Evolutionary conservation across 192 early-diverging fungal species (phyloP).

Genomic region (Backusella luteola): DNA sequence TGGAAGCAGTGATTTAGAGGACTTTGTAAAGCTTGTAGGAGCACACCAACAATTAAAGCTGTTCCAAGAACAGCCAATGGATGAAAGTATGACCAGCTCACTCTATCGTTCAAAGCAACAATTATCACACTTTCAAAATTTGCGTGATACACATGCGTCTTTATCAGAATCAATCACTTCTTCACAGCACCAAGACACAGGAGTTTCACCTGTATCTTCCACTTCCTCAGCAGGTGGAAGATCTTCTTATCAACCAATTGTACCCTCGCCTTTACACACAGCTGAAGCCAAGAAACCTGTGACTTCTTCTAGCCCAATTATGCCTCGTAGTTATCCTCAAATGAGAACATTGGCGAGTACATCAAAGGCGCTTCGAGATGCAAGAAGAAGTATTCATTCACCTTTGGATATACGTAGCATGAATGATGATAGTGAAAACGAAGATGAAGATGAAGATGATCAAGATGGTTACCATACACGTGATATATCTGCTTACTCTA

Average conservation of each 20-base stretch:
- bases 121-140: conserved; percentile 29
- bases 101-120: conserved; percentile 15
- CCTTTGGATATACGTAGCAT: background rate
- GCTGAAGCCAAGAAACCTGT: background rate
- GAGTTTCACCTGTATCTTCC: background rate
- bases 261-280: conserved; percentile 6
- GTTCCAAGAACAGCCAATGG: conserved; percentile 29
- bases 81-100: background rate
- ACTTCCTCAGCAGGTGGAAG: conserved; percentile 6
- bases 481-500: conserved; percentile 8
- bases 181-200: background rate
- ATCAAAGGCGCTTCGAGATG: background rate
- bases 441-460: background rate
- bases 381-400: background rate
- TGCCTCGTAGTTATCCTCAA: conserved; percentile 13
- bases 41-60: conserved; percentile 50
- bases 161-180: conserved; percentile 33
- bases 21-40: conserved; percentile 65
- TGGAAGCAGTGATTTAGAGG: conserved; percentile 45
- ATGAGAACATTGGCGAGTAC: background rate
- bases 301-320: background rate
- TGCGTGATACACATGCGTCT: conserved; percentile 28
- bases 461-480: background rate
- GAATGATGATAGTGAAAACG: background rate
- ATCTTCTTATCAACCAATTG: conserved; percentile 8